These are phyloP conservation scores for Pseudotsuga menziesii DNA, from an alignment of 75 land plant genomes.

Conservation along the genomic window DNA sequence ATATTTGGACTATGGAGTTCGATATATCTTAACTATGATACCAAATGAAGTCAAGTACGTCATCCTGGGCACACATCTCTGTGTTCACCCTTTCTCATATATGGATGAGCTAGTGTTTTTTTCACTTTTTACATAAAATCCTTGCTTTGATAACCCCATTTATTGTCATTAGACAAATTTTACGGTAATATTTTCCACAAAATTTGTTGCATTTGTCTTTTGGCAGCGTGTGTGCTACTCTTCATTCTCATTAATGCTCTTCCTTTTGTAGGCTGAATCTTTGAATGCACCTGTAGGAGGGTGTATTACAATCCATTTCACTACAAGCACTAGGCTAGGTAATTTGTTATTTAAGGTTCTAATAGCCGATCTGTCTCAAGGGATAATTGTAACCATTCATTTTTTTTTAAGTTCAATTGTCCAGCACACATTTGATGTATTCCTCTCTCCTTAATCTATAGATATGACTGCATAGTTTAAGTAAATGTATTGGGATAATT, in stretches of 20 bases:
- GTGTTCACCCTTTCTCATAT: background rate
- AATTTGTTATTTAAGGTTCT: background rate
- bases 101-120: background rate
- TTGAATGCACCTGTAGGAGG: constrained; percentile 59
- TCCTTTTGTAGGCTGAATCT: constrained; percentile 40
- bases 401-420: background rate
- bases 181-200: background rate
- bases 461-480: background rate
- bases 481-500: background rate
- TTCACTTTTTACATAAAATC: background rate
- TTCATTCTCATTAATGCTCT: background rate
- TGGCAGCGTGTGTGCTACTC: background rate
- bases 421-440: background rate
- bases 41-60: constrained; percentile 55
- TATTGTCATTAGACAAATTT: background rate
- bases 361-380: background rate
- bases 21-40: constrained; percentile 50
- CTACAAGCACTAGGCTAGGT: constrained; percentile 88
- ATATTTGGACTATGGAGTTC: constrained; percentile 62
- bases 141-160: background rate
- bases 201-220: background rate
- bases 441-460: background rate
- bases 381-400: background rate
- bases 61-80: background rate
- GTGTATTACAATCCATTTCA: constrained; percentile 50